Conservation (phyloP, 805 yeast genomes). For the Suhomyces emberorum region DNA sequence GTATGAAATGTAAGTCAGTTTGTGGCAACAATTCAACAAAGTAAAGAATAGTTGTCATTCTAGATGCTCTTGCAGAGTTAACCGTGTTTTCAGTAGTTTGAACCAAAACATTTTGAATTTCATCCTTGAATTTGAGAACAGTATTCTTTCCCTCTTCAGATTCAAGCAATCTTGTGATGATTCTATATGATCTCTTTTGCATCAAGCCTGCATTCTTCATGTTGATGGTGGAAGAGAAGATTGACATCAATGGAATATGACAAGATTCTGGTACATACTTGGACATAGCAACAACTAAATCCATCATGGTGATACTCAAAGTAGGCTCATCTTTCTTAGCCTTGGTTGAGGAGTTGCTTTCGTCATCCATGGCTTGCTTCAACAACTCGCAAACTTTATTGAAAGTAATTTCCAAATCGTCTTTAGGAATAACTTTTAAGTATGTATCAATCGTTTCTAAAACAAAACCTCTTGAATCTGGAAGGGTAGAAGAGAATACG, state of each 20-base stretch:
- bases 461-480: conserved; percentile 79
- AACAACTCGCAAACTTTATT: conserved; percentile 80
- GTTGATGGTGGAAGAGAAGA: conserved; percentile 66
- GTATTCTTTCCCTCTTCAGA: conserved; percentile 60
- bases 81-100: conserved; percentile 56
- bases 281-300: conserved; percentile 81
- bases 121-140: conserved; percentile 47
- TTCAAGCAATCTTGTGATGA: conserved; percentile 67
- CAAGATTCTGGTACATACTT: conserved; percentile 72
- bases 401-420: conserved; percentile 72
- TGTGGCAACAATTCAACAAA: conserved; percentile 62
- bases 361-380: conserved; percentile 69
- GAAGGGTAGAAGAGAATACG: conserved; percentile 84
- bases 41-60: conserved; percentile 64
- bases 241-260: conserved; percentile 71
- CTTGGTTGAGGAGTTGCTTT: conserved; percentile 31
- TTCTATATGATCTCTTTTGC: conserved; percentile 88
- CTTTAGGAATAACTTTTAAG: conserved; percentile 62
- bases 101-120: conserved; percentile 59
- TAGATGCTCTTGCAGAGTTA: conserved; percentile 75
- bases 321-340: conserved; percentile 40
- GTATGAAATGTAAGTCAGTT: conserved; percentile 69
- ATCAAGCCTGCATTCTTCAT: conserved; percentile 56
- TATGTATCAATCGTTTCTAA: conserved; percentile 84
- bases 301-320: conserved; percentile 83